phyloP scores from a whole-genome alignment of 768 basidiomycete genomes.

The Tylopilus intermedius region DNA sequence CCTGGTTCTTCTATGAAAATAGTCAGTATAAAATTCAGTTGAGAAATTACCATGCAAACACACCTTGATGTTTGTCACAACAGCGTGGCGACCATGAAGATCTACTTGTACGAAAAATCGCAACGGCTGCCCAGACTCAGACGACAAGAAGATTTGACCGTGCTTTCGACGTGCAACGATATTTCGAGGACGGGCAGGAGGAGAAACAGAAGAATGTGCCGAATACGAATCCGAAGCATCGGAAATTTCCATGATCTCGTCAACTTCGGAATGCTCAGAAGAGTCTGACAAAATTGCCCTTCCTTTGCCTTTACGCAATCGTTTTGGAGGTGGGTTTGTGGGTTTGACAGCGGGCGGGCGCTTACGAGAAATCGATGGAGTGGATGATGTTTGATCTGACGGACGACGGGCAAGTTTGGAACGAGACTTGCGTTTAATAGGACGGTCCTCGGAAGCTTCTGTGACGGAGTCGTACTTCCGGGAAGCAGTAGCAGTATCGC shows the following conservation, averaged over 20 bases:
- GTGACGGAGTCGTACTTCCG: conserved; percentile 2
- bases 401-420: neutral
- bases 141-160: conserved; percentile 41
- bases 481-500: conserved; percentile 1
- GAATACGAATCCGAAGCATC: conserved; percentile 7
- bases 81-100: conserved; percentile 45
- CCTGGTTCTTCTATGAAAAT: conserved; percentile 55
- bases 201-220: conserved; percentile 14
- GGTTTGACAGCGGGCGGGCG: conserved; percentile 15
- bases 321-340: conserved; percentile 16
- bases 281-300: conserved; percentile 17
- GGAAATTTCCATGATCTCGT: conserved; percentile 12
- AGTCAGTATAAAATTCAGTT: neutral
- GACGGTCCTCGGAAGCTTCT: conserved; percentile 9
- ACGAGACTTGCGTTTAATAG: conserved; percentile 5
- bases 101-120: conserved; percentile 69
- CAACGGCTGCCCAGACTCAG: conserved; percentile 38
- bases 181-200: conserved; percentile 9
- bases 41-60: conserved; percentile 8
- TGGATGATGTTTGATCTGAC: conserved; percentile 3
- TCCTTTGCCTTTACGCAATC: conserved; percentile 28
- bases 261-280: conserved; percentile 14
- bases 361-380: conserved; percentile 22
- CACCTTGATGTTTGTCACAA: conserved; percentile 61
- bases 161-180: conserved; percentile 17